Percentiles rank a stretch among this genome's conserved stretches.
These are phyloP conservation scores for Holtermanniella nyarrowii DNA, from an alignment of 768 basidiomycete species.

Conservation along the genomic window DNA sequence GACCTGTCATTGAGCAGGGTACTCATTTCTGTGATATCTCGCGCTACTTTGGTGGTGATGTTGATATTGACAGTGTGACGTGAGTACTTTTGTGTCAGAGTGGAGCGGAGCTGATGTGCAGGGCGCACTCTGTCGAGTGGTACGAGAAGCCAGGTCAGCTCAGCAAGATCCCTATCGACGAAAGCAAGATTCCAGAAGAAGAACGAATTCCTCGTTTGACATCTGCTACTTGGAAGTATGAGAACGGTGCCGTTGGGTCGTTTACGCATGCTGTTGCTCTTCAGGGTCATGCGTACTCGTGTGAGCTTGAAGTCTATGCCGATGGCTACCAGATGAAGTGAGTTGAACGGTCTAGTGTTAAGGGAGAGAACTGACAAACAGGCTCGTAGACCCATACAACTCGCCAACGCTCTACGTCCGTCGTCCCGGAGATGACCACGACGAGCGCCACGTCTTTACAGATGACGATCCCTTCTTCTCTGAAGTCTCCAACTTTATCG, in stretches of 20 bases:
- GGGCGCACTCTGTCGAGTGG: slow-evolving; percentile 80
- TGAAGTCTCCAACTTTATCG: slow-evolving; percentile 79
- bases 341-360: background rate
- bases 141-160: slow-evolving; percentile 78
- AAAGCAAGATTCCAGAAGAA: slow-evolving; percentile 68
- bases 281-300: slow-evolving; percentile 86
- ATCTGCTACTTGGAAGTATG: slow-evolving; percentile 93
- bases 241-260: slow-evolving; percentile 82
- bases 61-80: slow-evolving; percentile 57
- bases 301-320: slow-evolving; percentile 85
- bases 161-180: slow-evolving; percentile 71
- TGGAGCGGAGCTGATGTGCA: slow-evolving; percentile 8
- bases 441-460: slow-evolving; percentile 35
- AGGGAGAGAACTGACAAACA: slow-evolving; percentile 1
- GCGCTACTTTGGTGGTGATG: slow-evolving; percentile 93
- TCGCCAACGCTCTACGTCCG: slow-evolving; percentile 79
- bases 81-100: slow-evolving; percentile 37
- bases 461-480: slow-evolving; percentile 54
- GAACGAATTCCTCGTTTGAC: slow-evolving; percentile 92
- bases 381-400: slow-evolving; percentile 71
- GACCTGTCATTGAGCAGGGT: slow-evolving; percentile 44
- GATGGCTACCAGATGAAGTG: slow-evolving; percentile 62
- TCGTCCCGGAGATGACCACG: slow-evolving; percentile 41
- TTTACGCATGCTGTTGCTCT: slow-evolving; percentile 84
- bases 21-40: slow-evolving; percentile 97